These are phyloP conservation scores for Colletotrichum destructivum DNA, from an alignment of 2,329 filamentous ascomycete genomes.

Conservation along the genomic window DNA sequence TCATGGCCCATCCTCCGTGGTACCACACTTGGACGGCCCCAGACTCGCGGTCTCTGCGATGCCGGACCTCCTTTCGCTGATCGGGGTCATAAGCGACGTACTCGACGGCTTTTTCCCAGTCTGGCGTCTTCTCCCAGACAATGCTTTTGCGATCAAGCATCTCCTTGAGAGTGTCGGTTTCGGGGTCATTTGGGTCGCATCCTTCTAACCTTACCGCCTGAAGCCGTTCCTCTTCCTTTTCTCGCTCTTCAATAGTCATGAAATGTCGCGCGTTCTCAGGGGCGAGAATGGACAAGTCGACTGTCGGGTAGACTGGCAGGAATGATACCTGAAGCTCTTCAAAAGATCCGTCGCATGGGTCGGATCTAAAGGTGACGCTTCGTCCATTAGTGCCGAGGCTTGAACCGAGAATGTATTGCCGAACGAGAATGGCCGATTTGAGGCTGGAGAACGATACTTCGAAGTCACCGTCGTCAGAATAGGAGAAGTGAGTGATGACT, in stretches of 20 bases:
- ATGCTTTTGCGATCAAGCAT: slow-evolving; percentile 25
- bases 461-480: slow-evolving; percentile 26
- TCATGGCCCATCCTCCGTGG: slow-evolving; percentile 26
- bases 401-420: slow-evolving; percentile 21
- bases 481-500: slow-evolving; percentile 28
- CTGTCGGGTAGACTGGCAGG: slow-evolving; percentile 8
- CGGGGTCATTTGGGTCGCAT: slow-evolving; percentile 14
- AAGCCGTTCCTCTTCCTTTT: background rate
- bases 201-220: background rate
- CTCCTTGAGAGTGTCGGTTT: slow-evolving; percentile 9
- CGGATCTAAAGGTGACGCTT: slow-evolving; percentile 6
- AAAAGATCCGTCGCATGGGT: slow-evolving; percentile 27
- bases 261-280: slow-evolving; percentile 16
- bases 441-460: slow-evolving; percentile 32
- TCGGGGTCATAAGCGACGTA: slow-evolving; percentile 31
- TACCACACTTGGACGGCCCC: slow-evolving; percentile 31
- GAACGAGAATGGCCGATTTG: slow-evolving; percentile 20
- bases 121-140: slow-evolving; percentile 31
- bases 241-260: slow-evolving; percentile 13
- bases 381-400: background rate
- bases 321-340: slow-evolving; percentile 15
- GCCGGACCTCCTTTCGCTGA: slow-evolving; percentile 24
- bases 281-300: slow-evolving; percentile 6
- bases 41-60: slow-evolving; percentile 29
- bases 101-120: slow-evolving; percentile 20